Conservation (phyloP, 2,329 filamentous ascomycete species). For the Claviceps africana region DNA sequence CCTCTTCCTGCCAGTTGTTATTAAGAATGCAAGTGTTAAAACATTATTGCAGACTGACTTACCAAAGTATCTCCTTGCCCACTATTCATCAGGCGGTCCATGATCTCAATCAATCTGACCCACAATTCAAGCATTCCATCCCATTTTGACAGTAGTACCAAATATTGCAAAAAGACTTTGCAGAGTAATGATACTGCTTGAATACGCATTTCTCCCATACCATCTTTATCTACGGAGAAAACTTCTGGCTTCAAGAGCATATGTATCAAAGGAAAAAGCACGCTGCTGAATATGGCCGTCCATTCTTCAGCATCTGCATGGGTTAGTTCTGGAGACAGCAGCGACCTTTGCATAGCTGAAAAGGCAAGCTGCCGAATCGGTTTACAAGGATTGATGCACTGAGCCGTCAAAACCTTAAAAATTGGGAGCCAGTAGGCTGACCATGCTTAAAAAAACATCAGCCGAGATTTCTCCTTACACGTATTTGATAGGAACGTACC, state of each 20-base stretch:
- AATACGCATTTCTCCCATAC: conserved; percentile 91
- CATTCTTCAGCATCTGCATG: conserved; percentile 79
- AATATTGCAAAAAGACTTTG: conserved; percentile 90
- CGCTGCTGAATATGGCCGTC: conserved; percentile 88
- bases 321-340: conserved; percentile 73
- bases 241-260: conserved; percentile 86
- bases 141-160: conserved; percentile 72
- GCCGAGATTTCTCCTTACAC: neutral
- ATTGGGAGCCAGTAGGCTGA: conserved; percentile 96
- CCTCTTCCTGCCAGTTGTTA: conserved; percentile 57
- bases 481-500: conserved; percentile 31
- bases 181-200: conserved; percentile 82
- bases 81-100: conserved; percentile 93
- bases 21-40: conserved; percentile 4
- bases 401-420: conserved; percentile 72
- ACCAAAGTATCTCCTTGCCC: conserved; percentile 82
- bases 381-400: conserved; percentile 88
- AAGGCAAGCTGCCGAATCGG: conserved; percentile 86
- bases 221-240: conserved; percentile 76
- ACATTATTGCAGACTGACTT: conserved; percentile 21
- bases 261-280: conserved; percentile 81
- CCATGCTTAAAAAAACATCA: conserved; percentile 51
- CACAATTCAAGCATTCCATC: conserved; percentile 84
- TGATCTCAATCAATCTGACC: conserved; percentile 81
- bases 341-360: conserved; percentile 67